Base-by-base conservation (phyloP, 139 green algal genomes). In the Diplosphaera chodatii region DNA sequence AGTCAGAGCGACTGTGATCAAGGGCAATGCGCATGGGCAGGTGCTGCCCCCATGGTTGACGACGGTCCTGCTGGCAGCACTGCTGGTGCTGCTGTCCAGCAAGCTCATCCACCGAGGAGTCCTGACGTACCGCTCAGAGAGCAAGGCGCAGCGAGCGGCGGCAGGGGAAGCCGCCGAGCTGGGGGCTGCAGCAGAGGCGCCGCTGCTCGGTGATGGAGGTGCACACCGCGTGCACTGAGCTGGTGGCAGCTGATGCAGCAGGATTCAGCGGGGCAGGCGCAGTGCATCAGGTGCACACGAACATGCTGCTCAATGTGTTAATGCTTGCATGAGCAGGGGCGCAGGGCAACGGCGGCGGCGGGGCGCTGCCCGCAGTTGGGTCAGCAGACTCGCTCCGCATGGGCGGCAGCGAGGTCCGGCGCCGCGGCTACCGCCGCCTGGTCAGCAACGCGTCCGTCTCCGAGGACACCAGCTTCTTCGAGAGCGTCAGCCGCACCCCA, bases 31-130 rank as follows among this genome's bases (percentile, higher is more conserved):
- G 3, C 10, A 27, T 3, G 13, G 13, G 48, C 83, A 87, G 78
- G 32, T 86, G 1, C 76, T 83, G 23, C 85, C 85, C 16, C 21
- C 33, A 21, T 88, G 83, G 83, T 31, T 86, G 21, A 82, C 79
- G 1, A 83, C 78, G 21, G 64, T 76, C 22, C 40, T 83, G 3
- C 73, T 90, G 34, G 66, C 74, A 21, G 3, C 68, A 16, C 71
- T 90, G 23, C 78, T 90, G 8, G 64, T 74, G 0, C 56, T 75
- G 33, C 73, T 83, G 23, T 68, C 71, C 0, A 66, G 30, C 30
- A 87, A 88, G 72, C 74, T 87, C 33, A 23, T 37, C 2, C 62
- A 10, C 3, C 68, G 76, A 6, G 76, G 40, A 29, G 10, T 73
- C 22, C 55, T 63, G 32, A 74, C 70, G 23, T 77, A 34, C 62